These are phyloP conservation scores for Hericium rajendrae DNA, from an alignment of 768 basidiomycete genomes.

Conservation along the genomic window DNA sequence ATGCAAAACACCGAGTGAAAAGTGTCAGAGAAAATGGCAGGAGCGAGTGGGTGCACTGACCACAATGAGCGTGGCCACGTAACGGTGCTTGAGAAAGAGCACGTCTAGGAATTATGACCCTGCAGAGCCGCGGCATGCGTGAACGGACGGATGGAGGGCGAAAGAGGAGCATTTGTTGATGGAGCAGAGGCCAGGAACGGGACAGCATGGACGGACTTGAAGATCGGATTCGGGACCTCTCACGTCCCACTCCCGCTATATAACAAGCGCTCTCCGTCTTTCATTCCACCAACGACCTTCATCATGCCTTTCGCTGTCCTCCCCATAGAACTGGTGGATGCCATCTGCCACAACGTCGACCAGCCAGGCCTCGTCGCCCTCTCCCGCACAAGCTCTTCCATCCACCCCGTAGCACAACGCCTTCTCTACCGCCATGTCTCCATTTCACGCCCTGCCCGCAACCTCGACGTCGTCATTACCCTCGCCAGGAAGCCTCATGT, in stretches of 20 bases:
- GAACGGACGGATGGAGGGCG: neutral
- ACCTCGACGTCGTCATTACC: conserved; percentile 40
- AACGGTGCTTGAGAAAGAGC: neutral
- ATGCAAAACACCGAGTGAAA: conserved; percentile 5
- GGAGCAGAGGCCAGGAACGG: neutral
- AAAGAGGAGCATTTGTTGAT: neutral
- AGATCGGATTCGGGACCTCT: too few relatives aligned
- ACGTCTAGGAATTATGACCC: neutral
- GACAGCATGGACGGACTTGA: neutral
- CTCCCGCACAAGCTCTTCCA: conserved; percentile 30
- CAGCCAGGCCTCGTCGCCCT: conserved; percentile 37
- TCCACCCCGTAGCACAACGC: conserved; percentile 45
- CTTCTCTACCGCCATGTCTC: conserved; percentile 53
- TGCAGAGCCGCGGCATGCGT: neutral
- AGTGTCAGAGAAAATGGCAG: neutral
- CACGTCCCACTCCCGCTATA: neutral
- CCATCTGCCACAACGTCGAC: conserved; percentile 27
- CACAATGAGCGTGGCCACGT: neutral
- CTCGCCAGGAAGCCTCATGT: conserved; percentile 49
- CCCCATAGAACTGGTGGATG: conserved; percentile 56
- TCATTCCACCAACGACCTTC: conserved; percentile 1
- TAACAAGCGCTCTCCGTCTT: neutral
- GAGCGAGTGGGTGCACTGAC: neutral
- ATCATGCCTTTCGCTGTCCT: conserved; percentile 39
- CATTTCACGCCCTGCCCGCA: conserved; percentile 33